Evolutionary conservation across 148 eudicot species (phyloP).

Genomic region (Heliamphora exappendiculata): DNA sequence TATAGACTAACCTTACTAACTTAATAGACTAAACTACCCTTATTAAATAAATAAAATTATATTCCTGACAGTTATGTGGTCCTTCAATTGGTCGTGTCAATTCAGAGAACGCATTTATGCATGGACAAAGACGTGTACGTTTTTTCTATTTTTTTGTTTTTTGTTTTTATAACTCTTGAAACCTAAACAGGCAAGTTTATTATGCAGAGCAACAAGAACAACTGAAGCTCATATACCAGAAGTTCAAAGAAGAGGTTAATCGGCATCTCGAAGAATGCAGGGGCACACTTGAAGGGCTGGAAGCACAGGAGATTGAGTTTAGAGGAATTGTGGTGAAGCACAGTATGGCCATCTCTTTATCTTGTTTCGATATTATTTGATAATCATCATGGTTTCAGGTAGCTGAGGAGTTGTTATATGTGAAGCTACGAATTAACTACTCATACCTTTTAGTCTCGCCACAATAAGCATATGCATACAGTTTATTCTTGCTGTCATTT

Average conservation of each 20-base stretch:
- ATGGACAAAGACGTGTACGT: background rate
- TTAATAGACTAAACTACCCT: no score
- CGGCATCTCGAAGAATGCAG: constrained; percentile 57
- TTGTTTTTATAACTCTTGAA: no score
- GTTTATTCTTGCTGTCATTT: background rate
- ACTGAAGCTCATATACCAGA: constrained; percentile 50
- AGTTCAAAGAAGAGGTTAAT: constrained; percentile 56
- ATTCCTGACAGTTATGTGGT: background rate
- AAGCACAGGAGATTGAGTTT: constrained; percentile 50
- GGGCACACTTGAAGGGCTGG: constrained; percentile 54
- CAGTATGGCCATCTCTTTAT: constrained; percentile 37
- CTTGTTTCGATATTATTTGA: background rate
- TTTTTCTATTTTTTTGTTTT: constrained; percentile 3
- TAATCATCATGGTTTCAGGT: background rate
- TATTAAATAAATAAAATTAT: no score
- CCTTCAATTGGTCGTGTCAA: background rate
- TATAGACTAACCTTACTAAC: no score
- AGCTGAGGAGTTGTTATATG: background rate
- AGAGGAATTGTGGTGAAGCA: constrained; percentile 54
- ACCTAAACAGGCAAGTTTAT: background rate
- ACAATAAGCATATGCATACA: background rate
- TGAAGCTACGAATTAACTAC: background rate
- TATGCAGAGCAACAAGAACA: constrained; percentile 65
- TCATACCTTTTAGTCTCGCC: background rate
- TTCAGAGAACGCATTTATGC: background rate